phyloP scores from a whole-genome alignment of 129 eudicot genomes.

The Pittosporum tobira region DNA sequence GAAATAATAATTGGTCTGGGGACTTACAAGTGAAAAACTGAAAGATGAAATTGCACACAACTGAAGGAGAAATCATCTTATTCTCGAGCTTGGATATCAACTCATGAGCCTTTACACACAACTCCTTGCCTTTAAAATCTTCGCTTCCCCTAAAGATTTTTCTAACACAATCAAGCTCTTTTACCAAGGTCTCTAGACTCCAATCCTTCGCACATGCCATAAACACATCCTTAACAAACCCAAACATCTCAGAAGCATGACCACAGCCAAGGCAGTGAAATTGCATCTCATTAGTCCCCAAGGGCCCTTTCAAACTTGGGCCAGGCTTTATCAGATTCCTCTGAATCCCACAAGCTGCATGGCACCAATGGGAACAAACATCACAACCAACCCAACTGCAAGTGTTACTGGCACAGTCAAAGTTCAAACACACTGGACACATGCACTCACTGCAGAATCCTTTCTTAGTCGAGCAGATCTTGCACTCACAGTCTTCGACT shows the following conservation, averaged over 20 bases:
- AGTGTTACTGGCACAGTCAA: constrained; percentile 74
- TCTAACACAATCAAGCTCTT: constrained; percentile 83
- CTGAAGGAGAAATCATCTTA: constrained; percentile 54
- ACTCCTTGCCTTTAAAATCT: constrained; percentile 65
- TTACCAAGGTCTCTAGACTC: constrained; percentile 47
- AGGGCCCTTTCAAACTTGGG: constrained; percentile 50
- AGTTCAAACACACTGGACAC: constrained; percentile 86
- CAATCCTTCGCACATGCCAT: constrained; percentile 62
- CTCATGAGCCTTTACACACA: constrained; percentile 53
- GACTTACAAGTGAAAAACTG: constrained; percentile 71
- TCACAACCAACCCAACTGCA: constrained; percentile 99
- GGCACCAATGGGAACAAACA: constrained; percentile 92
- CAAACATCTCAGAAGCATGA: constrained; percentile 94
- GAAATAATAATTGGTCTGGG: background rate
- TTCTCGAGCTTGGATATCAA: constrained; percentile 44
- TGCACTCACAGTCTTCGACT: constrained; percentile 90
- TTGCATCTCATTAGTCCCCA: constrained; percentile 74
- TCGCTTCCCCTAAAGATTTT: constrained; percentile 60
- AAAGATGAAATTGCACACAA: constrained; percentile 49
- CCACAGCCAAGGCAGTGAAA: constrained; percentile 84
- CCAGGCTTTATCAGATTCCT: constrained; percentile 74
- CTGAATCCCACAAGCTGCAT: constrained; percentile 61
- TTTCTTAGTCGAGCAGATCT: constrained; percentile 70
- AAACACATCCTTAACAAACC: constrained; percentile 83
- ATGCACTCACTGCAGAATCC: constrained; percentile 92